These are phyloP conservation scores for Microdochium nivale DNA, from an alignment of 2,329 filamentous ascomycete species.

Conservation along the genomic window DNA sequence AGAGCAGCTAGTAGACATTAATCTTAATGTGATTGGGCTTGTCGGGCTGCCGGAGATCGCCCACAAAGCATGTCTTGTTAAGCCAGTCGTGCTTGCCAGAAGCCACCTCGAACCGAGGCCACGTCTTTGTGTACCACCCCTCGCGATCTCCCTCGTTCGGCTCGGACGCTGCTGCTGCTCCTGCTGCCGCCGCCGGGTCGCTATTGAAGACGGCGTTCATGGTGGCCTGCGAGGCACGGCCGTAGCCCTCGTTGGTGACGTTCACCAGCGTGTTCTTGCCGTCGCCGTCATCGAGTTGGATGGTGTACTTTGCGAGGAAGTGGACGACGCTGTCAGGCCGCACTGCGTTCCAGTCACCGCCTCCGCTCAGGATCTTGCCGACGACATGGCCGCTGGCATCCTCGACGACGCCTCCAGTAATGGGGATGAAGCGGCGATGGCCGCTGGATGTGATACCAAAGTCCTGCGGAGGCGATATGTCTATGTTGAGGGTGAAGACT, in stretches of 20 bases:
- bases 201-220: neutral
- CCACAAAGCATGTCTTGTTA: slow-evolving; percentile 1
- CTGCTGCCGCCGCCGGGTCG: neutral
- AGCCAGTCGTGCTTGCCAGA: slow-evolving; percentile 1
- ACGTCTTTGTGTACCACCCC: slow-evolving; percentile 1
- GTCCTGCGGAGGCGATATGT: neutral
- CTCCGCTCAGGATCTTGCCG: neutral
- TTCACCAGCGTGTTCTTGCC: slow-evolving; percentile 1
- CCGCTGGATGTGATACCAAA: slow-evolving; percentile 1
- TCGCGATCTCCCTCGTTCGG: neutral
- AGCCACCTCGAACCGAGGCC: neutral
- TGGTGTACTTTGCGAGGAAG: slow-evolving; percentile 1
- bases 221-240: neutral
- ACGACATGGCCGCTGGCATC: neutral
- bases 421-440: neutral
- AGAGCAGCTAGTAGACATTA: neutral
- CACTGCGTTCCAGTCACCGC: slow-evolving; percentile 1
- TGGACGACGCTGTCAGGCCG: slow-evolving; percentile 1
- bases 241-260: slow-evolving; percentile 1
- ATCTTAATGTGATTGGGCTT: neutral
- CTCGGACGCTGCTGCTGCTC: neutral
- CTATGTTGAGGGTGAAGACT: slow-evolving; percentile 1
- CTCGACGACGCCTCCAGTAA: slow-evolving; percentile 1
- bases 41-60: neutral
- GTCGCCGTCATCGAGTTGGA: slow-evolving; percentile 1